Evolutionary conservation across 1,284 basidiomycete species (phyloP), one percentile per base, ranked within the genome.

Genomic region (Kalmanozyma brasiliensis): DNA sequence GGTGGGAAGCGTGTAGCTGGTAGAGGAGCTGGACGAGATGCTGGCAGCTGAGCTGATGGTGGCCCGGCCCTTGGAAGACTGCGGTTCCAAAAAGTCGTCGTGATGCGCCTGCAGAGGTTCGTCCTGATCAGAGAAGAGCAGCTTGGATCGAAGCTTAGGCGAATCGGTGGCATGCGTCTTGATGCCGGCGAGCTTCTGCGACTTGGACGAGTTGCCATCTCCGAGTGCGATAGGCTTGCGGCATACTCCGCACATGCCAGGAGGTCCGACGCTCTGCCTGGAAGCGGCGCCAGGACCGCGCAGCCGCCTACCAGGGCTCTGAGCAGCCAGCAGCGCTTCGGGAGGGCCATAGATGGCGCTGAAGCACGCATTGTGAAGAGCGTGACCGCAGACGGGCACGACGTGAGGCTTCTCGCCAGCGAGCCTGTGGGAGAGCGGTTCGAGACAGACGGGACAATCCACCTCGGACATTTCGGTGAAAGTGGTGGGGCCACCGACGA

Each of bases 171-270:
- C 49, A 7, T 32, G 23, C 2, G 22, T 24, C 14, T 55, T 63
- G 66, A 70, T 65, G 16, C 71, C 63, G 5, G 67, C 46, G 9
- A 70, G 53, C 47, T 66, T 74, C 36, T 67, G 55, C 4, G 66
- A 66, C 32, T 90, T 84, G 19, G 87, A 86, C 73, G 90, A 89
- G 45, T 90, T 63, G 8, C 77, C 77, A 63, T 94, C 92, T 19
- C 89, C 89, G 13, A 98, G 87, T 76, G 92, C 92, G 92, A 98
- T 98, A 9, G 93, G 93, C 36, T 92, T 87, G 70, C 95, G 87
- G 80, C 95, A 98, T 1, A 98, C 93, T 37, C 95, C 95, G 77
- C 95, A 98, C 17, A 98, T 92, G 29, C 95, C 95, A 23, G 96
- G 85, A 76, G 80, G 74, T 8, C 52, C 47, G 32, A 79, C 89